Evolutionary conservation across 805 yeast species (phyloP).

Genomic region (Huiozyma sinensis): DNA sequence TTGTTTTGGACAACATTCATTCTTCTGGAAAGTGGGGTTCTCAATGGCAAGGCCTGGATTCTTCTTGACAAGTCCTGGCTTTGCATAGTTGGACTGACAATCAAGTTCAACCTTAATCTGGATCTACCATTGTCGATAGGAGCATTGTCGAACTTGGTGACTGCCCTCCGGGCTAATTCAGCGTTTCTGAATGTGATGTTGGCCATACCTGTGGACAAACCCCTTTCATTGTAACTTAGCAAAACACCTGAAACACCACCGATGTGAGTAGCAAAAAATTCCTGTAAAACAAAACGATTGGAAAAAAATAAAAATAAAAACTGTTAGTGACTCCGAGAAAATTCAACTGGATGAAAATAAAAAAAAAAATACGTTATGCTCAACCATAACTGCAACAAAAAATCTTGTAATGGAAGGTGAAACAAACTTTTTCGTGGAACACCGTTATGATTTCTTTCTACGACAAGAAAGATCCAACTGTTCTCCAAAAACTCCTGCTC

Average conservation of each 20-base stretch:
- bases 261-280: slow-evolving; percentile 76
- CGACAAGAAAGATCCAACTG: neutral
- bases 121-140: slow-evolving; percentile 83
- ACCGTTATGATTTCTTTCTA: too few relatives aligned
- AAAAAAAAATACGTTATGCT: neutral
- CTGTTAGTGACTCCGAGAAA: slow-evolving; percentile 3
- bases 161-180: slow-evolving; percentile 67
- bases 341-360: neutral
- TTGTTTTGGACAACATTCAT: slow-evolving; percentile 9
- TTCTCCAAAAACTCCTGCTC: neutral
- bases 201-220: slow-evolving; percentile 86
- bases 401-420: neutral
- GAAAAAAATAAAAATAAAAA: slow-evolving; percentile 11
- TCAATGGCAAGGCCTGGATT: slow-evolving; percentile 38
- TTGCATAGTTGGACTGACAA: slow-evolving; percentile 73
- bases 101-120: slow-evolving; percentile 67
- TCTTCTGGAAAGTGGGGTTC: slow-evolving; percentile 12
- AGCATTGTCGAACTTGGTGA: slow-evolving; percentile 79
- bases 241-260: slow-evolving; percentile 72
- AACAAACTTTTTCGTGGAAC: neutral
- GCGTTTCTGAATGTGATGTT: slow-evolving; percentile 65
- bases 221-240: slow-evolving; percentile 74
- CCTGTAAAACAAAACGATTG: slow-evolving; percentile 36
- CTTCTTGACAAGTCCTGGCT: slow-evolving; percentile 54
- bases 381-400: neutral